phyloP scores from a whole-genome alignment of 768 basidiomycete genomes.

The Tulasnella sp. region DNA sequence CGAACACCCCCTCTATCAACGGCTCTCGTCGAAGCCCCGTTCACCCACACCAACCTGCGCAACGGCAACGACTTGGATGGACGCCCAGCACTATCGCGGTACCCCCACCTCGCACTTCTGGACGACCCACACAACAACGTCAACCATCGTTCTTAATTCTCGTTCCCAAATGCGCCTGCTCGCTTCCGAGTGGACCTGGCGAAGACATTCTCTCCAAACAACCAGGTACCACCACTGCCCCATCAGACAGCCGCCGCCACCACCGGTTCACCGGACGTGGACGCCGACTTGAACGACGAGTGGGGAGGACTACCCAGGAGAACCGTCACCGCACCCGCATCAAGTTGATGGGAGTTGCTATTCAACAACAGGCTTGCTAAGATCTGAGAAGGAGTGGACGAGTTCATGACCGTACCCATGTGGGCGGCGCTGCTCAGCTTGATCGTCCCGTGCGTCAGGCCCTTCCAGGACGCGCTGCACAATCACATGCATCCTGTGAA shows the following conservation, averaged over 20 bases:
- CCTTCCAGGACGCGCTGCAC: conserved; percentile 70
- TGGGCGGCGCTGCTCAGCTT: conserved; percentile 76
- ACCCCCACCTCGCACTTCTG: neutral
- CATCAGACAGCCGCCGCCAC: neutral
- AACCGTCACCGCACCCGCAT: neutral
- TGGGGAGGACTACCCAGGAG: neutral
- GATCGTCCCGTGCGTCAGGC: conserved; percentile 68
- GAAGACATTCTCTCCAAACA: neutral
- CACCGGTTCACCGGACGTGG: neutral
- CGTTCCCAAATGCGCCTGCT: conserved; percentile 59
- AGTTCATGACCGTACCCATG: conserved; percentile 86
- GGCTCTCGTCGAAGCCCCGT: neutral
- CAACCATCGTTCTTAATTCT: conserved; percentile 52
- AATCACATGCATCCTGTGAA: too few relatives aligned
- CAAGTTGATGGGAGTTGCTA: conserved; percentile 16
- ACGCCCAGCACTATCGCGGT: neutral
- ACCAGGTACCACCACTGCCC: too few relatives aligned
- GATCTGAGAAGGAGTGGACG: conserved; percentile 46
- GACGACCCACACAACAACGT: conserved; percentile 18
- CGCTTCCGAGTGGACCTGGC: conserved; percentile 17
- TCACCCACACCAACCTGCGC: neutral
- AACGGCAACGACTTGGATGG: neutral
- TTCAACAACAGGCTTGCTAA: conserved; percentile 32
- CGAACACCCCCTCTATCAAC: neutral
- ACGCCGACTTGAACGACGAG: conserved; percentile 13